A percentile compares a stretch with the other conserved stretches of the same genome.
These are phyloP conservation scores for Backusella tuberculispora DNA, from an alignment of 192 early-diverging fungal species.

Conservation along the genomic window DNA sequence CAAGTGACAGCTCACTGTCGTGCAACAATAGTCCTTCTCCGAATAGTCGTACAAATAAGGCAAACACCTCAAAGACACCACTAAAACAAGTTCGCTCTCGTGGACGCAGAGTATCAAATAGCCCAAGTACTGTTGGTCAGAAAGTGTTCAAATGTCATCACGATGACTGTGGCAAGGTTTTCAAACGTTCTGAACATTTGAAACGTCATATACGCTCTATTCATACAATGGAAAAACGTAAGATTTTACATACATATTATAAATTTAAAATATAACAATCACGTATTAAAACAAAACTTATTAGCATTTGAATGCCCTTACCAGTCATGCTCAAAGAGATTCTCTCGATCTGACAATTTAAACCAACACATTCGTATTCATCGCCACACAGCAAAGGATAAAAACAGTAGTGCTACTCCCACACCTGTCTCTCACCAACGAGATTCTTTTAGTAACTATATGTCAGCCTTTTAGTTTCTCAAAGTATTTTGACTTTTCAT, in stretches of 20 bases:
- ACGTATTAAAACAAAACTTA: not conserved
- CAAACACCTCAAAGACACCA: not conserved
- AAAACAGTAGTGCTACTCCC: not conserved
- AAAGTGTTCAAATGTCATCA: conserved; percentile 60
- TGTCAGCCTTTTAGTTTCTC: conserved; percentile 4
- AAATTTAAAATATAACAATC: not conserved
- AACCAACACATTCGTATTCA: conserved; percentile 64
- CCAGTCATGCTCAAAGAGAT: conserved; percentile 57
- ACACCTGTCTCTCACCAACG: not conserved
- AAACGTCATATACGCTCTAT: conserved; percentile 65
- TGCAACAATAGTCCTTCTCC: not conserved
- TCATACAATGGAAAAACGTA: conserved; percentile 64
- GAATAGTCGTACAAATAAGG: conserved; percentile 9
- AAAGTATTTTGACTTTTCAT: not conserved
- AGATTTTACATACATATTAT: conserved; percentile 34
- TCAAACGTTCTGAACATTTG: conserved; percentile 63
- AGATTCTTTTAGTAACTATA: conserved; percentile 25
- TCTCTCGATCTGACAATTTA: conserved; percentile 61
- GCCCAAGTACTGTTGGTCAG: conserved; percentile 45
- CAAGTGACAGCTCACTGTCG: conserved; percentile 11
- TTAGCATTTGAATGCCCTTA: conserved; percentile 60
- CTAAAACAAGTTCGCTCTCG: conserved; percentile 43
- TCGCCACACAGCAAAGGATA: conserved; percentile 56
- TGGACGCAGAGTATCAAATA: conserved; percentile 54
- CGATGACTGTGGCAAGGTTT: conserved; percentile 58